phyloP scores from a whole-genome alignment of 192 early-diverging fungal species.

The Linnemannia zychae region DNA sequence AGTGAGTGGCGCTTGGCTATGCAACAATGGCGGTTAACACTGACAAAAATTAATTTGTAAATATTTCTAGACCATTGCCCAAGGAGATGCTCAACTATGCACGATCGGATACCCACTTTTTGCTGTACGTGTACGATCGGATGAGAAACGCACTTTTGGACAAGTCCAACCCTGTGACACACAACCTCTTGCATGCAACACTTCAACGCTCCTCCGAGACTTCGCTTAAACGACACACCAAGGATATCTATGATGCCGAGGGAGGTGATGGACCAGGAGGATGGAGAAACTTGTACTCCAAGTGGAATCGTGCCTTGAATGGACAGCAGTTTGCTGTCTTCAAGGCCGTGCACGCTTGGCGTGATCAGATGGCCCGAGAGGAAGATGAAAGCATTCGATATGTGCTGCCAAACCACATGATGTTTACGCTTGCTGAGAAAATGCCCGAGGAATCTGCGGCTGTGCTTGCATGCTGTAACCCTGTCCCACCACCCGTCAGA shows the following conservation, averaged over 20 bases:
- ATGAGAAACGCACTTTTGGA: slow-evolving; percentile 88
- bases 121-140: slow-evolving; percentile 94
- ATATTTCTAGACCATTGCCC: slow-evolving; percentile 83
- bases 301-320: slow-evolving; percentile 71
- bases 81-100: slow-evolving; percentile 95
- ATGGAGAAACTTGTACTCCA: slow-evolving; percentile 79
- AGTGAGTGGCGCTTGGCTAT: too few relatives aligned
- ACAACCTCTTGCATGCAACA: slow-evolving; percentile 74
- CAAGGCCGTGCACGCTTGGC: slow-evolving; percentile 92
- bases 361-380: slow-evolving; percentile 89
- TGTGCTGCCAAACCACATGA: slow-evolving; percentile 93
- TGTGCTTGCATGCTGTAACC: slow-evolving; percentile 82
- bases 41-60: not conserved
- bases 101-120: slow-evolving; percentile 94
- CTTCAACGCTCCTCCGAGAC: slow-evolving; percentile 80
- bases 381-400: slow-evolving; percentile 94
- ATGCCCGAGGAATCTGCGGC: slow-evolving; percentile 79
- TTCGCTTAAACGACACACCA: slow-evolving; percentile 77
- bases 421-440: slow-evolving; percentile 77
- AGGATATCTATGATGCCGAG: slow-evolving; percentile 88
- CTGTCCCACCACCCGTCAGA: slow-evolving; percentile 87
- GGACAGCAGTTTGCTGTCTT: slow-evolving; percentile 79
- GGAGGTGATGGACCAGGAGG: slow-evolving; percentile 83
- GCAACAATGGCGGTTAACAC: not conserved
- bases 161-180: slow-evolving; percentile 71